Base-by-base conservation (phyloP, 2,329 filamentous ascomycete genomes). In the Trichophyton mentagrophytes region DNA sequence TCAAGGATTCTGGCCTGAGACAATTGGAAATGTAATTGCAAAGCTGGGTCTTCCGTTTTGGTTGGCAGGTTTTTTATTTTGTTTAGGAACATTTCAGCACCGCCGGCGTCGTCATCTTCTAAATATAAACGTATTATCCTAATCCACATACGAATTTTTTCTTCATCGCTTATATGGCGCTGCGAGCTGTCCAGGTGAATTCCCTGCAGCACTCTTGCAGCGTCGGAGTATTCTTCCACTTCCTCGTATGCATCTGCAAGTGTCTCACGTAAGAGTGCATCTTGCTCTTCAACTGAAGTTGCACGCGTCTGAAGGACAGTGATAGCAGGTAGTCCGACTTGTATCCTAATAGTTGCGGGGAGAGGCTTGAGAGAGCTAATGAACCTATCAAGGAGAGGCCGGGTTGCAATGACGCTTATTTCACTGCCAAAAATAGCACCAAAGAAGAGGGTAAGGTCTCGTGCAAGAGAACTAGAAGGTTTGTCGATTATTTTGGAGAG, bases 1-100 rank as follows among this genome's bases (percentile, higher is more conserved):
- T 99, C 93, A 67, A 90, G 84, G 73, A 99, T 96, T 63, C 92
- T 87, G 4, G 93, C 93, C 74, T 96, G 90, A 7, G 87, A 92
- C 64, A 97, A 85, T 68, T 89, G 85, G 76, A 97, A 99, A 74
- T 92, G 86, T 58, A 97, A 79, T 67, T 85, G 85, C 55, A 92
- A 80, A 63, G 87, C 82, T 44, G 85, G 82, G 71, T 96, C 85
- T 33, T 81, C 76, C 36, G 96, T 85, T 64, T 82, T 85, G 77
- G 89, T 73, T 1, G 69, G 66, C 66, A 96, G 81, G 70, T 93
- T 92, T 77, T 96, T 97, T 73, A 95, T 87, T 74, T 92, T 91
- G 80, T 96, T 96, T 68, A 99, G 81, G 71, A 91, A 95, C 46
- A 82, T 83, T 71, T 95, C 90, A 47, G 93, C 93, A 40, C 83